A percentile compares a stretch with the other conserved stretches of the same genome.
Conservation (phyloP, 768 basidiomycete genomes). For the Russula sp. region DNA sequence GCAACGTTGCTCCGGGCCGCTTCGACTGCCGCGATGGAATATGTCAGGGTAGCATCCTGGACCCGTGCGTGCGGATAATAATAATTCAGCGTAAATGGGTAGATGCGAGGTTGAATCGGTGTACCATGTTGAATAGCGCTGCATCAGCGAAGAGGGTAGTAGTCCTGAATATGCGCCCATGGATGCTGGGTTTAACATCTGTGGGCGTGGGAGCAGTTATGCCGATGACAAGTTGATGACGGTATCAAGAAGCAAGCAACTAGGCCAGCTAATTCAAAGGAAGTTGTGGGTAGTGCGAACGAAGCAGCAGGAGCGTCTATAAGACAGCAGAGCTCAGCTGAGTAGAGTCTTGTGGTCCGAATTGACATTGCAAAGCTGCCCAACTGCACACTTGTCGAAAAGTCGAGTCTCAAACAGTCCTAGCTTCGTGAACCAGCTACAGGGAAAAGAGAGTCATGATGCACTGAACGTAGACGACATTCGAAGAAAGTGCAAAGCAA, state of each 20-base stretch:
- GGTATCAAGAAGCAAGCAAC: not conserved
- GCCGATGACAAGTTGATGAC: conserved; percentile 7
- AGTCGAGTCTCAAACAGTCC: not conserved
- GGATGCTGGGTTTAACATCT: not conserved
- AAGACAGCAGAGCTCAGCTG: not conserved
- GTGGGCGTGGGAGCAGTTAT: conserved; percentile 8
- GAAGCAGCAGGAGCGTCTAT: not conserved
- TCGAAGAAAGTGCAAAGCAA: not conserved
- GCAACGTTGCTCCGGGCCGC: conserved; percentile 50
- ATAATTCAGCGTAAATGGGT: not conserved
- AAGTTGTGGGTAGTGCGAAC: not conserved
- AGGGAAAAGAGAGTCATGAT: not conserved
- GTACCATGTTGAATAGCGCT: conserved; percentile 62
- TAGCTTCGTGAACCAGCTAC: too few species aligned
- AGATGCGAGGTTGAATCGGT: not conserved
- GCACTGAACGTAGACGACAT: too few species aligned
- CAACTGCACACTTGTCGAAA: not conserved
- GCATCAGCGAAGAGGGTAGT: conserved; percentile 45
- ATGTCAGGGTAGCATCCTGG: conserved; percentile 65
- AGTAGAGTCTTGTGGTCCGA: not conserved
- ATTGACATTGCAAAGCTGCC: not conserved
- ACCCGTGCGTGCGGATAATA: not conserved
- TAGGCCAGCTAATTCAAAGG: conserved; percentile 9
- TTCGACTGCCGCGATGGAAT: conserved; percentile 67
- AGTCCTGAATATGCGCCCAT: conserved; percentile 6